Conservation (phyloP, 2,329 filamentous ascomycete genomes). For the Diaporthe citri region DNA sequence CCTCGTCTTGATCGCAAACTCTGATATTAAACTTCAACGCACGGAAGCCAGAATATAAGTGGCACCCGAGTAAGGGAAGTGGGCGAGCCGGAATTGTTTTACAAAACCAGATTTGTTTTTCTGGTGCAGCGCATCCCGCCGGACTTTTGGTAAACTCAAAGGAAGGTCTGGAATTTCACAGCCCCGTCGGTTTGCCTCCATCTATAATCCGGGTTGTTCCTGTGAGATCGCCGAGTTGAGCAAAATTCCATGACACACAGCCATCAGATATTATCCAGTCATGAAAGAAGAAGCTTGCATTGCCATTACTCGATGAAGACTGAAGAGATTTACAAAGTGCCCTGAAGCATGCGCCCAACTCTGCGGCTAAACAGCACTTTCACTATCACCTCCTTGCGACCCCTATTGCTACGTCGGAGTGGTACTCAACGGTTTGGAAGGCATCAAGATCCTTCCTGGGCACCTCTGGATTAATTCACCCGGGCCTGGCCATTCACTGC, state of each 20-base stretch:
- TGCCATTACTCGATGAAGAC: background rate
- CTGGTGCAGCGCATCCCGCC: background rate
- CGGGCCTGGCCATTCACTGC: background rate
- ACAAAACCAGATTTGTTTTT: background rate
- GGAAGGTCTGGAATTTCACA: background rate
- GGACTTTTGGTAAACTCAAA: slow-evolving; percentile 9
- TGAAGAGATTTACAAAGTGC: background rate
- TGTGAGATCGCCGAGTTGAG: background rate
- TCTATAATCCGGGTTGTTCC: background rate
- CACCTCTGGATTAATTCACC: background rate
- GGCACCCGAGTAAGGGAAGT: background rate
- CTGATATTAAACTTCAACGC: background rate
- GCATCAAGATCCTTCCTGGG: background rate
- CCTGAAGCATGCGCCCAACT: slow-evolving; percentile 15
- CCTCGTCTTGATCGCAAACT: slow-evolving; percentile 22
- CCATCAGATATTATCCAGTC: background rate
- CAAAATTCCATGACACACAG: background rate
- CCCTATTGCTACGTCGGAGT: background rate
- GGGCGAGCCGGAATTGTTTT: background rate
- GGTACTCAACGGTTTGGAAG: background rate
- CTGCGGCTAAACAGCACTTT: background rate
- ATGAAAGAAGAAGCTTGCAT: background rate
- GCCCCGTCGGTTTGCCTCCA: background rate
- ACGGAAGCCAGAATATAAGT: background rate
- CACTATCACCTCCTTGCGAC: background rate